phyloP scores from a whole-genome alignment of 2,329 filamentous ascomycete species.

The Cladosporium austrohemisphaericum region DNA sequence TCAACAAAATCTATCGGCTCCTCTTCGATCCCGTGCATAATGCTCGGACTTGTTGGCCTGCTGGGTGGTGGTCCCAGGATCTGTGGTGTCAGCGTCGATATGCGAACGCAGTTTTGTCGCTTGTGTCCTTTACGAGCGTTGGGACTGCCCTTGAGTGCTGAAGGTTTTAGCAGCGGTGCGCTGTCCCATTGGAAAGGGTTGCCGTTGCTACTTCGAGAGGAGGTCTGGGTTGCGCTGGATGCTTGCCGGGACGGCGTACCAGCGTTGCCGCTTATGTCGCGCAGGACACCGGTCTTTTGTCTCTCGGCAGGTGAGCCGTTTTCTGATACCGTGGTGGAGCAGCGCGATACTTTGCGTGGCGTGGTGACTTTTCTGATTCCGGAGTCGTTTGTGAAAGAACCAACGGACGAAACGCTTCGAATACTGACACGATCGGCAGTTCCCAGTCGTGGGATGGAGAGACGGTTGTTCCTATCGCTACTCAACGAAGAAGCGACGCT shows the following conservation, averaged over 20 bases:
- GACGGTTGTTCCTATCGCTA: constrained; percentile 23
- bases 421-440: constrained; percentile 35
- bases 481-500: constrained; percentile 25
- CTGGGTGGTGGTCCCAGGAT: constrained; percentile 38
- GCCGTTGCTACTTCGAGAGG: constrained; percentile 42
- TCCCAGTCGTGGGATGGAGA: constrained; percentile 32
- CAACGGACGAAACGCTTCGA: constrained; percentile 33
- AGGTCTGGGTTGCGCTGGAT: constrained; percentile 38
- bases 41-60: constrained; percentile 34
- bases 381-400: constrained; percentile 22
- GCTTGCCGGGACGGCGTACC: constrained; percentile 35
- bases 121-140: constrained; percentile 42
- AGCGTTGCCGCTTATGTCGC: constrained; percentile 33
- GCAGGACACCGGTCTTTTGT: constrained; percentile 27
- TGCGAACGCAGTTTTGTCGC: constrained; percentile 44
- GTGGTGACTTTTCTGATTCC: constrained; percentile 33
- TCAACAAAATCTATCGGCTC: constrained; percentile 27
- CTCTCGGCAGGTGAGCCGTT: constrained; percentile 41
- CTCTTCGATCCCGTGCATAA: constrained; percentile 39
- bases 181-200: constrained; percentile 47
- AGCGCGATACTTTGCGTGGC: constrained; percentile 29
- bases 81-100: constrained; percentile 41
- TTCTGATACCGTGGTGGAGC: constrained; percentile 33
- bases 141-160: constrained; percentile 44
- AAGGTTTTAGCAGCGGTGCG: constrained; percentile 38